These are phyloP conservation scores for Hypoxylon rickii DNA, from an alignment of 495 filamentous ascomycete genomes.

Conservation along the genomic window DNA sequence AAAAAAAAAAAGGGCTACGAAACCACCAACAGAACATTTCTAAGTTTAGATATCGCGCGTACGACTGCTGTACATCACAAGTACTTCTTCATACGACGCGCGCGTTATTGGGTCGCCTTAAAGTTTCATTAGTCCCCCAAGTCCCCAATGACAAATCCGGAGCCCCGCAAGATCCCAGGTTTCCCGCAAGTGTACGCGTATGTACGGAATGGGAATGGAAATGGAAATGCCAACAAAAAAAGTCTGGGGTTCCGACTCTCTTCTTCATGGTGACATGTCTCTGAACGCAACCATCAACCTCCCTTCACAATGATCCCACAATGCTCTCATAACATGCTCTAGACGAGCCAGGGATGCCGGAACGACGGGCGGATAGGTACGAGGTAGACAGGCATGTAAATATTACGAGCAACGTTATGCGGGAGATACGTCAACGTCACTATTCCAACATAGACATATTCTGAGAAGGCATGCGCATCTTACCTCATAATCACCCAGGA, in stretches of 20 bases:
- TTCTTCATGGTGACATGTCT: too few species aligned
- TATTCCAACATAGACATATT: not conserved
- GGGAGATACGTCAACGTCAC: too few species aligned
- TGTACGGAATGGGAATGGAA: not conserved
- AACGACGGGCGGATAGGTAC: too few species aligned
- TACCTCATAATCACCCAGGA: conserved; percentile 21
- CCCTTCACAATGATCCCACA: too few species aligned
- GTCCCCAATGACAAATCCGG: conserved; percentile 24
- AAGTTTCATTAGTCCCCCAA: not conserved
- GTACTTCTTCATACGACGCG: too few species aligned
- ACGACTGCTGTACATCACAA: not conserved
- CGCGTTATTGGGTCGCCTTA: too few species aligned
- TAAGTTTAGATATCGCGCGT: conserved; percentile 26
- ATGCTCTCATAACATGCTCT: too few species aligned
- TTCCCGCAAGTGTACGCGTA: conserved; percentile 7
- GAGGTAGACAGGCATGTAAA: too few species aligned
- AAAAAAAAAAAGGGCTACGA: conserved; percentile 4
- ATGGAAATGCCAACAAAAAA: too few species aligned
- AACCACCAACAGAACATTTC: conserved; percentile 17
- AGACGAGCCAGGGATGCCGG: too few species aligned
- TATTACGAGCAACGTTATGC: too few species aligned
- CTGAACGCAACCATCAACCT: too few species aligned
- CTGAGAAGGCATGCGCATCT: not conserved
- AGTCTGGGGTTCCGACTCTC: conserved; percentile 21
- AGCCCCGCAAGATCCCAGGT: conserved; percentile 27